Evolutionary conservation across 805 yeast species (phyloP).

Genomic region (Hanseniaspora vineae): DNA sequence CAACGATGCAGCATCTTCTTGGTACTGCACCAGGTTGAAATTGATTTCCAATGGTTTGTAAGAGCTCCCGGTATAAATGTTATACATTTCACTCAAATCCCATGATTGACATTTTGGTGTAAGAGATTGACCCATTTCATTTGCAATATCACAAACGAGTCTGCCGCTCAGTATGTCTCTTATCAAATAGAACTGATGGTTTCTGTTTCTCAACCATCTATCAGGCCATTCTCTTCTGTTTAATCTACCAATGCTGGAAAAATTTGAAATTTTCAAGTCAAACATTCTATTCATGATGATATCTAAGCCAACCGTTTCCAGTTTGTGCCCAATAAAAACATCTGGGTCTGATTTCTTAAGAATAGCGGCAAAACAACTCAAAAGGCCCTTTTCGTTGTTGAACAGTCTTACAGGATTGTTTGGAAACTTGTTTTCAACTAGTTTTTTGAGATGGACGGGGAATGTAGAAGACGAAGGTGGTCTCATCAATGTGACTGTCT

Average conservation of each 20-base stretch:
- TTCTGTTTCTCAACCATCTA: conserved; percentile 43
- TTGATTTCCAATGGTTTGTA: conserved; percentile 51
- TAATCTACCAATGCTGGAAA: conserved; percentile 78
- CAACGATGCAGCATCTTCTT: conserved; percentile 54
- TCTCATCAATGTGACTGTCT: conserved; percentile 59
- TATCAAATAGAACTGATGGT: conserved; percentile 40
- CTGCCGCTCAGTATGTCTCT: conserved; percentile 75
- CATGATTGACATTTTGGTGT: conserved; percentile 88
- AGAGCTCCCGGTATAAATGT: conserved; percentile 55
- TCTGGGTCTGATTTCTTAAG: conserved; percentile 82
- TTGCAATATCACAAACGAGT: conserved; percentile 80
- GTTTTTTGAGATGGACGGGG: conserved; percentile 63
- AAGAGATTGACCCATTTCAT: conserved; percentile 88
- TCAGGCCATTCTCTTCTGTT: conserved; percentile 69
- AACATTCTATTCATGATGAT: conserved; percentile 71
- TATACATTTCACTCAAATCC: conserved; percentile 88
- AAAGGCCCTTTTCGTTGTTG: conserved; percentile 60
- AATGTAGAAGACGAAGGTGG: conserved; percentile 55
- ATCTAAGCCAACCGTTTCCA: conserved; percentile 69
- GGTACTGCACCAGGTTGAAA: conserved; percentile 49
- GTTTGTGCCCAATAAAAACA: conserved; percentile 73
- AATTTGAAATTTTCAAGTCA: conserved; percentile 57
- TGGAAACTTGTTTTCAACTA: conserved; percentile 41
- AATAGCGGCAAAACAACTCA: conserved; percentile 61
- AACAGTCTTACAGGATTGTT: conserved; percentile 38